Percentiles rank a stretch among this genome's conserved stretches.
Conservation (phyloP, 306 rosid species). For the Vigna reflexopilosa region DNA sequence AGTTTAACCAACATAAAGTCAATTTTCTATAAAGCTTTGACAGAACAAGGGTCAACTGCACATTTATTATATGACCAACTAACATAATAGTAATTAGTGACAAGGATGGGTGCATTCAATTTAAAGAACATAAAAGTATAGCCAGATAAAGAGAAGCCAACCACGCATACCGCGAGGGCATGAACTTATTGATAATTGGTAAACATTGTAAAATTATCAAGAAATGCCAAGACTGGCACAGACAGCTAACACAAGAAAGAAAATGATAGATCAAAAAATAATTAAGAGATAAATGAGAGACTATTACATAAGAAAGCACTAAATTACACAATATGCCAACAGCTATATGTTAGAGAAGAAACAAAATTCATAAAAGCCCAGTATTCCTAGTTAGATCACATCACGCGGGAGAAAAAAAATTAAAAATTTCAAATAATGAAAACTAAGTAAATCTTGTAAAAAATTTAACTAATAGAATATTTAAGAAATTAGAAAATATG, state of each 20-base stretch:
- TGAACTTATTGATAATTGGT: background rate
- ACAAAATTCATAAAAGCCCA: conserved; percentile 28
- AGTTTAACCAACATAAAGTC: background rate
- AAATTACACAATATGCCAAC: conserved; percentile 4
- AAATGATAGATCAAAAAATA: background rate
- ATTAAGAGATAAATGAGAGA: background rate
- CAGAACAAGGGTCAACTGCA: conserved; percentile 15
- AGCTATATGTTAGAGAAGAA: conserved; percentile 23
- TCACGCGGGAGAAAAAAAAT: background rate
- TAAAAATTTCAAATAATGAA: background rate
- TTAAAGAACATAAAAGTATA: conserved; percentile 1
- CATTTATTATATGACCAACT: conserved; percentile 17
- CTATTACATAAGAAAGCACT: background rate
- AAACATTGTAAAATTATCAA: conserved; percentile 17
- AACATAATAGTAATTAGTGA: background rate
- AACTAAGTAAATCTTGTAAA: background rate
- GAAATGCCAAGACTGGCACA: conserved; percentile 4
- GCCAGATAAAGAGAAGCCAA: conserved; percentile 13
- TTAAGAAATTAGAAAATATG: conserved; percentile 1
- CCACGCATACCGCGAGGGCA: background rate
- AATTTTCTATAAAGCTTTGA: conserved; percentile 9
- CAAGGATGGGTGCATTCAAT: background rate
- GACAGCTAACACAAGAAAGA: conserved; percentile 5
- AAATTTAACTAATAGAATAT: conserved; percentile 14
- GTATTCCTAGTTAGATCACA: background rate